These are phyloP conservation scores for Umbelopsis sp. DNA, from an alignment of 371 early-diverging fungal species.

Conservation along the genomic window DNA sequence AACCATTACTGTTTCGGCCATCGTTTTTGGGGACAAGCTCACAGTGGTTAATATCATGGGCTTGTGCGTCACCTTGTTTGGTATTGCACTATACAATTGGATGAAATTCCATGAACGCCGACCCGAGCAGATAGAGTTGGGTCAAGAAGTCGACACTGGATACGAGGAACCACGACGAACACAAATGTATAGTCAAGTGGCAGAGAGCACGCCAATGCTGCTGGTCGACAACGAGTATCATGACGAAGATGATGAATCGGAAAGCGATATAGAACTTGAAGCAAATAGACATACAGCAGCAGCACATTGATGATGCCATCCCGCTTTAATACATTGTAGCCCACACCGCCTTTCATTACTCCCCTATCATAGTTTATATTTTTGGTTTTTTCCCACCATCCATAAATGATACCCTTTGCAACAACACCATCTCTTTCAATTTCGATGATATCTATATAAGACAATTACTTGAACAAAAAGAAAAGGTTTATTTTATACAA, in stretches of 20 bases:
- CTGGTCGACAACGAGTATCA: constrained; percentile 30
- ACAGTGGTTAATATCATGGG: constrained; percentile 72
- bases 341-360: background rate
- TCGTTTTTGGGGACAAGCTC: constrained; percentile 76
- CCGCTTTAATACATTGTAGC: background rate
- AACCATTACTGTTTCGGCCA: constrained; percentile 66
- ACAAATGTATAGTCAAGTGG: constrained; percentile 46
- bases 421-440: no score
- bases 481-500: no score
- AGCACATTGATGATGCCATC: background rate
- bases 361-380: background rate
- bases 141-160: background rate
- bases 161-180: constrained; percentile 17
- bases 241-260: background rate
- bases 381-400: background rate
- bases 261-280: constrained; percentile 8
- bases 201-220: constrained; percentile 54
- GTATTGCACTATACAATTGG: constrained; percentile 73
- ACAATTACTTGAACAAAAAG: no score
- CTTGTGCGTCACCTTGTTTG: constrained; percentile 69
- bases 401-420: constrained; percentile 3
- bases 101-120: constrained; percentile 35
- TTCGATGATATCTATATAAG: no score
- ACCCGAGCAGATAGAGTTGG: constrained; percentile 10
- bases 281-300: background rate